Conservation (phyloP, 768 basidiomycete genomes). For the Phanerochaete carnosa region DNA sequence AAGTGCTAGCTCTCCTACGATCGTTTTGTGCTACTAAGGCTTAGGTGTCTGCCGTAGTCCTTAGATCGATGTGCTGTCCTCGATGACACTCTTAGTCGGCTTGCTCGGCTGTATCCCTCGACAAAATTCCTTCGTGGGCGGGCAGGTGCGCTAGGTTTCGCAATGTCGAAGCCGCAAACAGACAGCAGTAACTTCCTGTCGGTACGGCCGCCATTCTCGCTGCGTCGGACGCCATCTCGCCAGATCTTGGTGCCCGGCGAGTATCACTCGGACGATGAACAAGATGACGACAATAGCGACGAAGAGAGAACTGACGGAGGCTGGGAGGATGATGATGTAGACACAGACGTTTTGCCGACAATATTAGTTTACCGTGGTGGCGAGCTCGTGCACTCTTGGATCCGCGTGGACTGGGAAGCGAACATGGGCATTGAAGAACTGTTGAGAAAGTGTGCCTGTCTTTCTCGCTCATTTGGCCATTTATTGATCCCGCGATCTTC, state of each 20-base stretch:
- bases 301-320: conserved; percentile 34
- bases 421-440: conserved; percentile 65
- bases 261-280: conserved; percentile 18
- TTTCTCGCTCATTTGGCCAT: not conserved
- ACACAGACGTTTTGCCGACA: conserved; percentile 78
- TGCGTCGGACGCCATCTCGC: conserved; percentile 17
- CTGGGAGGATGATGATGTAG: conserved; percentile 60
- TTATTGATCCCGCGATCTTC: not conserved
- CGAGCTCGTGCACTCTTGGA: conserved; percentile 85
- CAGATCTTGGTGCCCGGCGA: conserved; percentile 20
- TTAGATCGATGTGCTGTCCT: conserved; percentile 70
- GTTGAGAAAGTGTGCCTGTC: conserved; percentile 49
- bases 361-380: conserved; percentile 76
- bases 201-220: conserved; percentile 15
- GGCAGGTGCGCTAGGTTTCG: conserved; percentile 75
- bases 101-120: conserved; percentile 66
- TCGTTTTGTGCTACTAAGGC: not conserved
- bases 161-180: conserved; percentile 33
- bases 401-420: conserved; percentile 85
- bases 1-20: conserved; percentile 25
- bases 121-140: conserved; percentile 82
- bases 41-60: conserved; percentile 40
- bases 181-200: conserved; percentile 10
- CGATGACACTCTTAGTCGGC: conserved; percentile 61
- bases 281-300: conserved; percentile 43